Evolutionary conservation across 148 eudicot species (phyloP), one percentile per base, ranked within the genome.

Genomic region (Fagopyrum tataricum): DNA sequence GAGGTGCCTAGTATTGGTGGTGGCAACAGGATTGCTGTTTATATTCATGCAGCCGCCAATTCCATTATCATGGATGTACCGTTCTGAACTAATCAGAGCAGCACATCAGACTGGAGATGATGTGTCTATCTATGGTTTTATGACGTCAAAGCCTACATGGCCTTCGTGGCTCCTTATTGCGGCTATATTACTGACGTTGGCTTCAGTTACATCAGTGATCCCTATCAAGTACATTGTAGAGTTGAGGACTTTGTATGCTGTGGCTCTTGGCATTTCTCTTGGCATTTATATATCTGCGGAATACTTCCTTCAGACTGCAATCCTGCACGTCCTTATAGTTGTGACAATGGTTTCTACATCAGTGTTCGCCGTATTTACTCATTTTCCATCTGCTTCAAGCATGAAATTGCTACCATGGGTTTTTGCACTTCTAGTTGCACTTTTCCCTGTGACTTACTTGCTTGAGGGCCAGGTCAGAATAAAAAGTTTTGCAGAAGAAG

Each of bases 371-470:
- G 88, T 88, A 74, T 95, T 91, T 84, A 90, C 99, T 23, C 97
- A 95, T 68, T 83, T 95, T 73, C 99, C 99, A 59, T 95, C 97
- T 72, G 96, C 96, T 73, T 90, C 86, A 17, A 95, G 99, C 87
- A 92, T 97, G 66, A 95, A 88, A 76, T 78, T 83, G 48, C 82
- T 95, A 49, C 99, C 99, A 3, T 92, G 99, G 99, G 88, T 95
- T 71, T 95, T 95, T 82, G 99, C 99, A 24, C 84, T 95, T 37
- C 91, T 95, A 56, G 99, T 95, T 67, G 99, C 99, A 77, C 96
- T 95, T n/a, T 95, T 95, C 62, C 99, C 97, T 23, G 97, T 92
- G 76, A 95, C 97, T 67, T 95, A 90, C 74, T 77, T 95, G 61
- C 78, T 95, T 68, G 99, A 95, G 80, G 99, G 97, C 66, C 96